Base-by-base conservation (phyloP, 495 filamentous ascomycete genomes). In the Lasiosphaeriaceae sp. region DNA sequence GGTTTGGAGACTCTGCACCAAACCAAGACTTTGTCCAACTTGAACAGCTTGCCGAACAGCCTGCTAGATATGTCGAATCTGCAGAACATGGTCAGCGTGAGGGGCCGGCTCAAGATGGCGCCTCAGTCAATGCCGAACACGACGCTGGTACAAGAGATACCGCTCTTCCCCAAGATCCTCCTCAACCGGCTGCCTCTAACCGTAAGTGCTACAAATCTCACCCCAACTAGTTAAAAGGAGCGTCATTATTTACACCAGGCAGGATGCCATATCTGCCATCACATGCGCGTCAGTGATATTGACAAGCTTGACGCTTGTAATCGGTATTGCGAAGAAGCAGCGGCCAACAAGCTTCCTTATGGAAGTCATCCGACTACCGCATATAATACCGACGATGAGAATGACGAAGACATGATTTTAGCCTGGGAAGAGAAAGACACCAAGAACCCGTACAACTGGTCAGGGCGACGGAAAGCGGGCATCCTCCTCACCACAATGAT, bases 381-480 rank as follows among this genome's bases (percentile, higher is more conserved):
- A 37, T 37, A 21, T 62, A 44, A 37, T 58, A 26, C 55, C 55
- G 44, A 63, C 31, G 58, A 54, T 11, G 56, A 66, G n/a, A 55
- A 59, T 6, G 57, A 60, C 37, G 74, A 60, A 2, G 19, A 19
- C 50, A 74, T 62, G 21, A 68, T 83, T 57, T 65, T 84, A 29
- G 71, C 74, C 9, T 83, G 80, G 74, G 61, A 73, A 35, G 55
- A 73, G 51, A 68, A 73, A 44, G 81, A 84, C 61, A 65, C 73
- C 21, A 77, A 76, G 45, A 82, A 83, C 58, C 82, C 82, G 2
- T 77, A 82, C 62, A 84, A 83, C 62, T 85, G 79, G 80, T 72
- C 76, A 2, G 29, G 82, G 77, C 57, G 59, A 44, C 83, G 77
- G 64, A 91, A 90, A 58, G 60, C 73, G 11, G 75, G 74, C 48